Evolutionary conservation across 192 early-diverging fungal species (phyloP), one percentile per base, ranked within the genome.

Genomic region (Coemansia sp.): DNA sequence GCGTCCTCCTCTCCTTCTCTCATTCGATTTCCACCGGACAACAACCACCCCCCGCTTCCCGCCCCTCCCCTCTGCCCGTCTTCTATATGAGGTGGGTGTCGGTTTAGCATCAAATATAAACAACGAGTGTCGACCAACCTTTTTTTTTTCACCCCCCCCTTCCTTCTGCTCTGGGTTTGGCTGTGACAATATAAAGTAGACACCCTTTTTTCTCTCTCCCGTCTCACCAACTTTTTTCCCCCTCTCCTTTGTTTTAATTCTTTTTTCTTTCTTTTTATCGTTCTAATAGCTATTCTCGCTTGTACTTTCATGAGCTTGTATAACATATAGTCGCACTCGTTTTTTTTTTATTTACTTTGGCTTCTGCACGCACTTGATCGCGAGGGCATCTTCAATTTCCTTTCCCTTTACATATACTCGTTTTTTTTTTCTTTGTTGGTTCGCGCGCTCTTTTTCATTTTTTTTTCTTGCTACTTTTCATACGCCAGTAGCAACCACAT

Each of bases 401-500:
- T 15, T 51, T 53, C n/a, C n/a, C 29, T 53, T 27, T 53, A 27
- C 49, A 35, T 35, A 35, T 35, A 35, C 32, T 35, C 32, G 32
- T 7, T 35, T 35, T 35, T 35, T 35, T 35, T 2, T 2, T 35
- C 32, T 35, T 35, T n/a, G n/a, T n/a, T n/a, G n/a, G n/a, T n/a
- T 35, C 7, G 32, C 7, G 32, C 32, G 32, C 29, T 53, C 49
- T 7, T 27, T 24, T 29, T 12, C 27, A 17, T 53, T 31, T 53
- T 25, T 7, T 27, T 24, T 29, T 12, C 27, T 31, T 53, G 51
- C 27, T 53, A 53, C 51, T 53, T 53, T 53, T 53, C 51, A 53
- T 53, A 53, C 51, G 51, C 51, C 51, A 53, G 51, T 53, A 53
- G 51, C 51, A 53, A 59, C 42, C 41, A 42, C 42, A 62, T 42